Conservation (phyloP, 2,329 filamentous ascomycete genomes). For the Diaporthe amygdali region DNA sequence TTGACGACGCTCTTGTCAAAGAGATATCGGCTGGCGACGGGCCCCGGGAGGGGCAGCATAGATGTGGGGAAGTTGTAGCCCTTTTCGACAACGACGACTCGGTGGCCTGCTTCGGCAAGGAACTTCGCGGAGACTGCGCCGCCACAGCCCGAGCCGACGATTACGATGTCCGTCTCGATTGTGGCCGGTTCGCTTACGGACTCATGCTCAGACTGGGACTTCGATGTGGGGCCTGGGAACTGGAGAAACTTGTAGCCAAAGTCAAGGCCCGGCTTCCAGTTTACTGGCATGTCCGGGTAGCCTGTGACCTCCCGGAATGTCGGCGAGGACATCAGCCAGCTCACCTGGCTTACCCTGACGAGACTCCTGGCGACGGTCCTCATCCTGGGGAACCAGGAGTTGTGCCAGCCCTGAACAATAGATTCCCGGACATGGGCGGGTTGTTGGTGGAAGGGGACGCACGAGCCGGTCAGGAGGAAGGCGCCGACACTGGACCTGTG, state of each 20-base stretch:
- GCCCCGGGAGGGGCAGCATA: conserved; percentile 73
- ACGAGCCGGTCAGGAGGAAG: conserved; percentile 70
- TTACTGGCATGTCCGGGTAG: conserved; percentile 58
- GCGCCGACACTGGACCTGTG: conserved; percentile 66
- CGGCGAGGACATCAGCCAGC: conserved; percentile 61
- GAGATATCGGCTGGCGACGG: conserved; percentile 63
- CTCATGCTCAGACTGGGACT: neutral
- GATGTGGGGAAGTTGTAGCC: conserved; percentile 74
- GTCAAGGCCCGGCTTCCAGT: conserved; percentile 55
- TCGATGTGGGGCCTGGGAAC: conserved; percentile 46
- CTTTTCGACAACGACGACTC: conserved; percentile 83
- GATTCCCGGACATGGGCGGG: conserved; percentile 63
- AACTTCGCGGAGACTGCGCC: conserved; percentile 83
- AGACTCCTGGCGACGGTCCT: conserved; percentile 62
- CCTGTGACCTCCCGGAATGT: conserved; percentile 60
- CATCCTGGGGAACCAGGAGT: conserved; percentile 59
- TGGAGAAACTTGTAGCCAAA: conserved; percentile 68
- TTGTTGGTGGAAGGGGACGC: conserved; percentile 66
- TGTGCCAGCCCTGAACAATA: conserved; percentile 68
- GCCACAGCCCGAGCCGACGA: conserved; percentile 87
- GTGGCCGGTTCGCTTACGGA: conserved; percentile 49
- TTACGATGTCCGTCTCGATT: conserved; percentile 80
- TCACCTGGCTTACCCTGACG: conserved; percentile 57
- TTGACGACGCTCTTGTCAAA: conserved; percentile 68
- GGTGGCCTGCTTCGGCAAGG: conserved; percentile 74